Conservation (phyloP, 345 rosid genomes). For the Excoecaria agallocha region DNA sequence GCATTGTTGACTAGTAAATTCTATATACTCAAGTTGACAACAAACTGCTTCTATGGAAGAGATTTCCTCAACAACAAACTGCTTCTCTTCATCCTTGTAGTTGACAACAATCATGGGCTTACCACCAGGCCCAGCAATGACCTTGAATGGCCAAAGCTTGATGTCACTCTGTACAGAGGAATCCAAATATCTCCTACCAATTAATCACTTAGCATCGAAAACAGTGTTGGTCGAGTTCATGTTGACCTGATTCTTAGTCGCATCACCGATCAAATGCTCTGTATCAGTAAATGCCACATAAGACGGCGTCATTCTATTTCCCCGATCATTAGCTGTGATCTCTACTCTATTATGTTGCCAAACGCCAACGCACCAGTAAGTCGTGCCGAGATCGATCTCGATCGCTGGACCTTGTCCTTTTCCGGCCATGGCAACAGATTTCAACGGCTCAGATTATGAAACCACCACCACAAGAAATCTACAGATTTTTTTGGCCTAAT, state of each 20-base stretch:
- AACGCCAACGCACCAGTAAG: slow-evolving; percentile 30
- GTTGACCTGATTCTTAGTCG: slow-evolving; percentile 33
- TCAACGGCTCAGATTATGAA: neutral
- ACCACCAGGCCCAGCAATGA: too few species aligned
- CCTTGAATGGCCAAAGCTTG: too few species aligned
- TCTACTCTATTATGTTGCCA: slow-evolving; percentile 35
- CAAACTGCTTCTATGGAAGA: too few species aligned
- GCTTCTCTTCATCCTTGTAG: too few species aligned
- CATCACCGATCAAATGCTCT: slow-evolving; percentile 29
- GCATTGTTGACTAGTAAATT: too few species aligned
- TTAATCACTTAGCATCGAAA: slow-evolving; percentile 19
- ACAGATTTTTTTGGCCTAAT: neutral
- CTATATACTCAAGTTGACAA: too few species aligned
- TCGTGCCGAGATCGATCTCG: slow-evolving; percentile 31
- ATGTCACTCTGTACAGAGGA: too few species aligned
- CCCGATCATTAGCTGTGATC: slow-evolving; percentile 29
- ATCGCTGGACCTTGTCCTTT: slow-evolving; percentile 29
- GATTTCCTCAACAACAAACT: too few species aligned
- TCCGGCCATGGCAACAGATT: slow-evolving; percentile 11
- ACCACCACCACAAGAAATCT: too few species aligned
- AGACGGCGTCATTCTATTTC: slow-evolving; percentile 34
- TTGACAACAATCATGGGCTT: too few species aligned
- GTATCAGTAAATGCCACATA: slow-evolving; percentile 34
- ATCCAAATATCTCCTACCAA: slow-evolving; percentile 16
- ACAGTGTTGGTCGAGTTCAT: slow-evolving; percentile 30